Evolutionary conservation across 2,329 filamentous ascomycete species (phyloP), one percentile per base, ranked within the genome.

Genomic region (Nectriaceae sp.): DNA sequence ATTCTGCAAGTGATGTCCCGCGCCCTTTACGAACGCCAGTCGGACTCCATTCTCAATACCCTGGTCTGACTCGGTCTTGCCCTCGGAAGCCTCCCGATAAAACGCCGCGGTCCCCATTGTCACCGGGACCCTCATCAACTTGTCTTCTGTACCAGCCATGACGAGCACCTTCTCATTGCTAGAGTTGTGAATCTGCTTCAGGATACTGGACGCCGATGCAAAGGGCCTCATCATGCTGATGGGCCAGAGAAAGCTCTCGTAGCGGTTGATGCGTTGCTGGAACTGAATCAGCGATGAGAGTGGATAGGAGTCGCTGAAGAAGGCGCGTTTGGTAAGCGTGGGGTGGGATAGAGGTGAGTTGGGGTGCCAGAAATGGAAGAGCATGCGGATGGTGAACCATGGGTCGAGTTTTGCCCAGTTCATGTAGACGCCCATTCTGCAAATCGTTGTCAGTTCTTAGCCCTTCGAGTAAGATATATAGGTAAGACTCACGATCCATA

Each of bases 1-100:
- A 46, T 82, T 79, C 58, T 80, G 76, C 38, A 80, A 51, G 62
- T 82, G 78, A 59, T 82, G 77, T 2, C 73, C 78, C 3, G 75
- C 67, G 3, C 69, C 71, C 3, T 69, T 64, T 1, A 80, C 73
- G 39, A 74, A 62, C 15, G 56, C 67, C 40, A 76, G 62, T 40
- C 64, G 60, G 10, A 80, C 74, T 1, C 72, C 74, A 11, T 65
- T 46, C 4, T 44, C 46, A 45, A 46, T 48, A 3, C 36, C 40
- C 5, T 19, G 43, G n/a, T n/a, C n/a, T n/a, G n/a, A n/a, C n/a
- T n/a, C n/a, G n/a, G n/a, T n/a, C n/a, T n/a, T n/a, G n/a, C n/a
- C n/a, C n/a, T n/a, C n/a, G 11, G 47, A 52, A 11, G 44, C 56
- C 18, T 47, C 45, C 10, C 57, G 49, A 29, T 59, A 64, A 21